Evolutionary conservation across 2,329 filamentous ascomycete genomes (phyloP).

Genomic region (Aspergillus puulaauensis): DNA sequence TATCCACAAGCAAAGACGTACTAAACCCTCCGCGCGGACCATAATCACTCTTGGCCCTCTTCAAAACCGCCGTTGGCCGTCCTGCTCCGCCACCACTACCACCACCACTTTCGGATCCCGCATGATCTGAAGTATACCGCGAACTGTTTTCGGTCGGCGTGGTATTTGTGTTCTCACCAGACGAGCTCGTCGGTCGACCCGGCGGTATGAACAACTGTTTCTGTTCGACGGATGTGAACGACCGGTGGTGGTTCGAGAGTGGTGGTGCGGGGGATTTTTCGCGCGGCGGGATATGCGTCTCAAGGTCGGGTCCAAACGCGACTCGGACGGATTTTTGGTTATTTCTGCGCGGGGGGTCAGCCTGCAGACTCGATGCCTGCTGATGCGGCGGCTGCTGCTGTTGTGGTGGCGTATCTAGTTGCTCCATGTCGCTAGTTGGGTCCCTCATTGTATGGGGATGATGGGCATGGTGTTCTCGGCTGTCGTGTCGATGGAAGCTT

Average conservation of each 20-base stretch:
- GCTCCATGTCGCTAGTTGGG: slow-evolving; percentile 36
- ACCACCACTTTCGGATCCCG: slow-evolving; percentile 24
- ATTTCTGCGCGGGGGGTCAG: slow-evolving; percentile 33
- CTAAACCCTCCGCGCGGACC: slow-evolving; percentile 41
- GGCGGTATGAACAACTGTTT: slow-evolving; percentile 15
- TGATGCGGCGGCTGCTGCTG: background rate
- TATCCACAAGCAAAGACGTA: slow-evolving; percentile 29
- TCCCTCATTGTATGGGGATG: slow-evolving; percentile 36
- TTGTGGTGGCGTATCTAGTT: slow-evolving; percentile 23
- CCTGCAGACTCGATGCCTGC: slow-evolving; percentile 28
- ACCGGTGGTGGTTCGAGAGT: slow-evolving; percentile 32
- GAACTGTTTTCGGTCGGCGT: slow-evolving; percentile 23
- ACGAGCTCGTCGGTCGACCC: slow-evolving; percentile 33
- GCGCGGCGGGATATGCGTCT: slow-evolving; percentile 37
- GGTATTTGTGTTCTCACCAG: slow-evolving; percentile 27
- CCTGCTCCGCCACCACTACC: slow-evolving; percentile 8
- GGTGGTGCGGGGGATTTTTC: slow-evolving; percentile 35
- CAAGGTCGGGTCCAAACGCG: slow-evolving; percentile 40
- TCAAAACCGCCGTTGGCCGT: slow-evolving; percentile 39
- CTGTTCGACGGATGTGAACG: slow-evolving; percentile 34
- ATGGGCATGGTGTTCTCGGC: slow-evolving; percentile 30
- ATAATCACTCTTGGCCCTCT: slow-evolving; percentile 56
- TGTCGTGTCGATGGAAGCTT: background rate
- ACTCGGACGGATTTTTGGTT: slow-evolving; percentile 37
- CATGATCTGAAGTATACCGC: slow-evolving; percentile 28